Percentiles rank a stretch among this genome's conserved stretches.
Conservation (phyloP, 768 basidiomycete genomes). For the Ramaria rubella region DNA sequence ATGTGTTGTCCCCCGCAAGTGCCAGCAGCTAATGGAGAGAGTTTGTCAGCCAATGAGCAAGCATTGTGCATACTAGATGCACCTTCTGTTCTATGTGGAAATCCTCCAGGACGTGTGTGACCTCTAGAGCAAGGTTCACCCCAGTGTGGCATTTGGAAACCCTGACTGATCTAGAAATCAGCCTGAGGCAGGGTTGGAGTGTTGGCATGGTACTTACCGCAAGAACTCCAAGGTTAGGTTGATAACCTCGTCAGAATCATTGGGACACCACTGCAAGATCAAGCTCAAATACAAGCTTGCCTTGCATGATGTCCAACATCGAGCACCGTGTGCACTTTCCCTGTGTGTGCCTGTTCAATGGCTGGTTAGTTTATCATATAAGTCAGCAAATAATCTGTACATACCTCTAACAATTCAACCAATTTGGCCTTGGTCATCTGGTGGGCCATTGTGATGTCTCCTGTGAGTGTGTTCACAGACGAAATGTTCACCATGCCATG, state of each 20-base stretch:
- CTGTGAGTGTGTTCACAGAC: neutral
- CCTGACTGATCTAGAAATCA: neutral
- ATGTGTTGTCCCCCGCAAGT: neutral
- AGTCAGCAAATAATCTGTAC: too few relatives aligned
- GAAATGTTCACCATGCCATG: neutral
- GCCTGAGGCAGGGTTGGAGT: neutral
- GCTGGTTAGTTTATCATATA: too few relatives aligned
- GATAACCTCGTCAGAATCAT: neutral
- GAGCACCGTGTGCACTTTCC: neutral
- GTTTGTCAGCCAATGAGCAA: neutral
- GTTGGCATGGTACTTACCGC: neutral
- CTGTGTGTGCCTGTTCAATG: too few relatives aligned
- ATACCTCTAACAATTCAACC: neutral
- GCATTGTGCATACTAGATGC: neutral
- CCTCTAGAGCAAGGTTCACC: neutral
- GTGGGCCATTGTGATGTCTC: neutral
- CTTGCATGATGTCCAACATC: neutral
- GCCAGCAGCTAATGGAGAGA: neutral
- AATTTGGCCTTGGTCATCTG: neutral
- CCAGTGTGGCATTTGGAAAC: too few relatives aligned
- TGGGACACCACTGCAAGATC: neutral
- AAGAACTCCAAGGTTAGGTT: neutral
- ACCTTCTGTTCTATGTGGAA: neutral
- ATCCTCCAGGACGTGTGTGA: neutral
- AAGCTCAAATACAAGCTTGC: neutral